Base-by-base conservation (phyloP, 768 basidiomycete species). In the Suillus fuscotomentosus region DNA sequence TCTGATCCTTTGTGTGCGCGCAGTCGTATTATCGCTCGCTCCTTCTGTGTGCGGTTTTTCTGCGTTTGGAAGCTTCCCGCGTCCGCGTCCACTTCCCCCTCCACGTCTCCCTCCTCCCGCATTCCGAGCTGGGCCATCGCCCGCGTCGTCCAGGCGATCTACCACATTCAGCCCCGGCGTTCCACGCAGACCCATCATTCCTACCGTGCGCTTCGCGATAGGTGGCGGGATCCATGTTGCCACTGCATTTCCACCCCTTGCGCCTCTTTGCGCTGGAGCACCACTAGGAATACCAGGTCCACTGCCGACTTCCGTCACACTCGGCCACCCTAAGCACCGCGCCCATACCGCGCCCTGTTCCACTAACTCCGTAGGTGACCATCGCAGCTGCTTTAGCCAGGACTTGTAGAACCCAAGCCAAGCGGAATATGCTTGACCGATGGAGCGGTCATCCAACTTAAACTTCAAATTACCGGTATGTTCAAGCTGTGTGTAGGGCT, bases 391-490 rank as follows among this genome's bases (percentile, higher is more conserved):
- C 68, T 75, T 81, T 39, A 76, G 53, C 55, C 73, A 74, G 5
- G 76, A 71, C 22, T 84, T 82, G 71, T 87, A 88, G 71, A 84
- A 88, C 14, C 87, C 87, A 50, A 88, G 71, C 78, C 79, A 84
- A 34, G 85, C 81, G 41, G 78, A 76, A 68, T 88, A 89, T 1
- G 83, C 82, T 68, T 84, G 79, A 0, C 74, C 76, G 69, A 87
- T 88, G 13, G 72, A 67, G 27, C 81, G 76, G 15, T 67, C 69
- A 11, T 76, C 75, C 1, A 86, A 79, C 0, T 60, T 36, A 3
- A 68, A 5, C 4, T 8, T 50, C 36, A 70, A 38, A 53, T 73
- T 36, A 8, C 68, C 64, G 54, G 85, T 66, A 22, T 68, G 61
- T 42, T 73, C 70, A 48, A 75, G 60, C 65, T 65, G 68, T 22